Evolutionary conservation across 139 green algal species (phyloP).

Genomic region (Spirogloea muscicola): DNA sequence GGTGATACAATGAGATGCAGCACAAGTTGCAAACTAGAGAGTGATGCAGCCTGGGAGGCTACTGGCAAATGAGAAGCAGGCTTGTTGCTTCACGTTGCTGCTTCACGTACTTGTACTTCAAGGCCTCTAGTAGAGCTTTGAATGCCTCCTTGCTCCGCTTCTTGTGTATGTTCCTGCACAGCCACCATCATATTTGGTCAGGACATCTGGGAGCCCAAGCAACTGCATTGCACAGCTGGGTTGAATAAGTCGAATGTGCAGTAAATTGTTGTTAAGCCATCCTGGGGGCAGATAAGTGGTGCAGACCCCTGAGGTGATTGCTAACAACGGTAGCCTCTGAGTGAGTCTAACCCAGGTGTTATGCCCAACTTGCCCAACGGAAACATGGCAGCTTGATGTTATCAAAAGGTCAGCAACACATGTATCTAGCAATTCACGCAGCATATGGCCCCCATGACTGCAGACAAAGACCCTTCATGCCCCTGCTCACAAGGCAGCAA

Average conservation of each 20-base stretch:
- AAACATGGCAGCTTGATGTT: too few relatives aligned
- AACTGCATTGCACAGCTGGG: background rate
- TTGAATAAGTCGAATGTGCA: background rate
- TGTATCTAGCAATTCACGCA: too few relatives aligned
- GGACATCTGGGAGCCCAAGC: too few relatives aligned
- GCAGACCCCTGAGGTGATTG: background rate
- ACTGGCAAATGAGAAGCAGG: too few relatives aligned
- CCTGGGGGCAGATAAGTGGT: background rate
- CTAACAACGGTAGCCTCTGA: background rate
- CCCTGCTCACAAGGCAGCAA: conserved; percentile 70
- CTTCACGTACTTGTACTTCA: conserved; percentile 18
- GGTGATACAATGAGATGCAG: too few relatives aligned
- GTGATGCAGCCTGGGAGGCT: too few relatives aligned
- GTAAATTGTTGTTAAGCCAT: background rate
- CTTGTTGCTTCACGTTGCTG: too few relatives aligned
- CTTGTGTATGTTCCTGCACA: conserved; percentile 11
- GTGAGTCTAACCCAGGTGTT: background rate
- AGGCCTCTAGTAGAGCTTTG: conserved; percentile 13
- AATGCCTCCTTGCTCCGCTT: background rate
- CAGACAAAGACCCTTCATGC: too few relatives aligned
- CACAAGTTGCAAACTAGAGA: too few relatives aligned
- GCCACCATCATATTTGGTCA: too few relatives aligned
- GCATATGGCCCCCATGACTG: too few relatives aligned
- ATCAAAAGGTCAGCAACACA: too few relatives aligned
- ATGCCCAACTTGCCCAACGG: background rate